phyloP scores from a whole-genome alignment of 345 rosid genomes.

The Salix brachista region DNA sequence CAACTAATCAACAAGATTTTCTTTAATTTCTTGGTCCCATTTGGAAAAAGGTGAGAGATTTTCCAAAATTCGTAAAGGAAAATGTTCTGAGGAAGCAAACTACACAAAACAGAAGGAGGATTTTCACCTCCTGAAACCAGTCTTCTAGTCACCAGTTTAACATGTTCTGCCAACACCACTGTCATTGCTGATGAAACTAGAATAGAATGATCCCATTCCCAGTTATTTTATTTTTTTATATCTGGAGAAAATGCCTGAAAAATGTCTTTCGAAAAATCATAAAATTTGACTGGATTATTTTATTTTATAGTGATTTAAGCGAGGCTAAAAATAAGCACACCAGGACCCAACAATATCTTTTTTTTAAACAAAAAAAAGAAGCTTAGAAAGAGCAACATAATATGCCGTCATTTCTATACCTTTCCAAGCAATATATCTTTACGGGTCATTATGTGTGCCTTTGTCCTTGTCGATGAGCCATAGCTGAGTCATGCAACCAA shows the following conservation, averaged over 20 bases:
- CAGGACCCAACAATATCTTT: neutral
- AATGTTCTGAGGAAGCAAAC: neutral
- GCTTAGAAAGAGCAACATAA: neutral
- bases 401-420: neutral
- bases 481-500: neutral
- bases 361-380: neutral
- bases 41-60: neutral
- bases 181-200: neutral
- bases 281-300: neutral
- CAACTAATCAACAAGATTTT: neutral
- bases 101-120: neutral
- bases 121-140: neutral
- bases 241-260: neutral
- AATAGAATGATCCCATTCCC: neutral
- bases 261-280: neutral
- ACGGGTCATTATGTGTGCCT: neutral
- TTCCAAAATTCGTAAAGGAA: neutral
- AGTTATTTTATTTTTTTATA: neutral
- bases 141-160: too few relatives aligned
- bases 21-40: neutral
- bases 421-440: neutral
- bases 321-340: neutral
- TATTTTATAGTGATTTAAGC: neutral
- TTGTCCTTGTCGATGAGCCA: neutral
- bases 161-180: neutral